Conservation (phyloP, 306 rosid species). For the Quercus suber region DNA sequence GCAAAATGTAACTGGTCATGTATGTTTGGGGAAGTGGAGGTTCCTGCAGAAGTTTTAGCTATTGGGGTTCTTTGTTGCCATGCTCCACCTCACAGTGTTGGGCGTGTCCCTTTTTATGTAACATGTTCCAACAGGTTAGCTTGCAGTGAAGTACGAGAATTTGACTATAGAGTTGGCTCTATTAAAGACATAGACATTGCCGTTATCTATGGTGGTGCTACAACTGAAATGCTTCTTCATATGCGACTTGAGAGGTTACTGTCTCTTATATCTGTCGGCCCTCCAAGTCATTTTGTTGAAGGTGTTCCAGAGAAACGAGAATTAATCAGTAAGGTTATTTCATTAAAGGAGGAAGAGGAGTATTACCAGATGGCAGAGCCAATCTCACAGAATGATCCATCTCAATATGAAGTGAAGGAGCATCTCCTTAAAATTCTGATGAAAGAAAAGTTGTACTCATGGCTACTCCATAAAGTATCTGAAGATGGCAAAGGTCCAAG, state of each 20-base stretch:
- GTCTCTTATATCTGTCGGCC: constrained; percentile 38
- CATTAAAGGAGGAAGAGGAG: constrained; percentile 72
- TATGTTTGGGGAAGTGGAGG: constrained; percentile 96
- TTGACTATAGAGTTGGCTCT: constrained; percentile 57
- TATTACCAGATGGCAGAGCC: constrained; percentile 34
- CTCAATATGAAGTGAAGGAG: constrained; percentile 43
- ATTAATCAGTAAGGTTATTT: constrained; percentile 53
- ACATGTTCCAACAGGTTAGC: constrained; percentile 90
- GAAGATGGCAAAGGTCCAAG: constrained; percentile 85
- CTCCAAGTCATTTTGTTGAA: constrained; percentile 38
- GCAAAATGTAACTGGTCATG: constrained; percentile 67
- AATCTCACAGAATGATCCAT: constrained; percentile 29
- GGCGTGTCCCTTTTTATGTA: constrained; percentile 80
- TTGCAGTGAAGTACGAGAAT: constrained; percentile 89
- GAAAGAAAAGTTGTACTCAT: constrained; percentile 73
- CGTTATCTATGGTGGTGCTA: constrained; percentile 25
- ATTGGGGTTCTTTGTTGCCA: constrained; percentile 74
- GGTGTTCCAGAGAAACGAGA: constrained; percentile 43
- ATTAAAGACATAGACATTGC: constrained; percentile 42
- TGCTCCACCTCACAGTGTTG: constrained; percentile 67
- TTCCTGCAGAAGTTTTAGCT: constrained; percentile 69
- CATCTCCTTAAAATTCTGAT: constrained; percentile 41
- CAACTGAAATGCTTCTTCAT: constrained; percentile 48
- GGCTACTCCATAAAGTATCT: constrained; percentile 69
- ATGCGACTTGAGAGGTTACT: constrained; percentile 51